phyloP scores from a whole-genome alignment of 208 protist species.

The Leishmania tarentolae region DNA sequence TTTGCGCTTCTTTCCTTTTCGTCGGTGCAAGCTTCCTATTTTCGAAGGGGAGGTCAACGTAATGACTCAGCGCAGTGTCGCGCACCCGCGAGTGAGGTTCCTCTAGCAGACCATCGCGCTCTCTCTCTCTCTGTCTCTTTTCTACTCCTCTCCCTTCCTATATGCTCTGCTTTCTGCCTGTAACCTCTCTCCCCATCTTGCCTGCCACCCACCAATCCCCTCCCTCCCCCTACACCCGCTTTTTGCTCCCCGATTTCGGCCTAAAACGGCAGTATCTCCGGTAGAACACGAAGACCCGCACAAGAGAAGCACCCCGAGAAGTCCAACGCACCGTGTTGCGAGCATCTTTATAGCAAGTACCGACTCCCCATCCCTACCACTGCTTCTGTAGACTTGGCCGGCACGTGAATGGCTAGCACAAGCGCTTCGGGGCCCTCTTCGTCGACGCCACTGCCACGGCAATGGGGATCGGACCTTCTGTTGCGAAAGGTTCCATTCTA shows the following conservation, averaged over 20 bases:
- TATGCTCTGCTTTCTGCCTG: background rate
- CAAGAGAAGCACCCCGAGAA: background rate
- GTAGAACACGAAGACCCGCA: background rate
- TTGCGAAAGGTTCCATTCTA: slow-evolving; percentile 64
- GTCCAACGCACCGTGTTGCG: background rate
- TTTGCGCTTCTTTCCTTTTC: background rate
- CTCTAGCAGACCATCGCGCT: background rate
- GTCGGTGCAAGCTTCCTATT: background rate
- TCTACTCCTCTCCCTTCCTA: background rate
- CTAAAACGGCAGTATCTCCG: background rate
- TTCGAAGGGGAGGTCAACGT: background rate
- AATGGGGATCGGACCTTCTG: slow-evolving; percentile 52
- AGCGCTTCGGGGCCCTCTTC: no score
- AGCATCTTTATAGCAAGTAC: no score
- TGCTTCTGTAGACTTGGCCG: background rate
- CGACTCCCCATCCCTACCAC: background rate
- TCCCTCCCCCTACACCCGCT: no score
- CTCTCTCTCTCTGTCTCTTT: background rate
- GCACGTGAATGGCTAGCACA: slow-evolving; percentile 2
- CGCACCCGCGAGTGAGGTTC: background rate
- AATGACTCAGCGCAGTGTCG: background rate
- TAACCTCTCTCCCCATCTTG: background rate
- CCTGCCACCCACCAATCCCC: background rate
- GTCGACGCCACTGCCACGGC: slow-evolving; percentile 1
- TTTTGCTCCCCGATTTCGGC: background rate